These are phyloP conservation scores for Pichia kudriavzevii DNA, from an alignment of 1,139 yeast species.

Conservation along the genomic window DNA sequence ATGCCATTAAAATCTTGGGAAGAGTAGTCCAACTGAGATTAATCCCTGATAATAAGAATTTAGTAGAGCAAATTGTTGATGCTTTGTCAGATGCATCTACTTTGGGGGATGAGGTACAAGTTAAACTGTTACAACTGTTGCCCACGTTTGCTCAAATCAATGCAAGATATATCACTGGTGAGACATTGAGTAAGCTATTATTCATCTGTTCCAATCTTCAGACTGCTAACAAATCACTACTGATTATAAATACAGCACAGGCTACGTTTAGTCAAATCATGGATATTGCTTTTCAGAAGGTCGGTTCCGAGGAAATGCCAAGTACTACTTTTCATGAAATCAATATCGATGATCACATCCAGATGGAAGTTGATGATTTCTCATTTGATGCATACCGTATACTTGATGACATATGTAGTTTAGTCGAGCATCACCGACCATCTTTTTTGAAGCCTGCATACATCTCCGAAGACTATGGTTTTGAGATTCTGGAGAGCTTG, in stretches of 20 bases:
- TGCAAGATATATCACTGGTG: slow-evolving; percentile 46
- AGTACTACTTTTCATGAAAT: slow-evolving; percentile 20
- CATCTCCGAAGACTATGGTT: slow-evolving; percentile 60
- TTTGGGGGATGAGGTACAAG: slow-evolving; percentile 73
- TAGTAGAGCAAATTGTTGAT: slow-evolving; percentile 47
- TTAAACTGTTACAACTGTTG: slow-evolving; percentile 77
- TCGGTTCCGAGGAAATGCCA: slow-evolving; percentile 22
- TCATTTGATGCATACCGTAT: slow-evolving; percentile 66
- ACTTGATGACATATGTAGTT: slow-evolving; percentile 61
- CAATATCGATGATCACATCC: slow-evolving; percentile 39
- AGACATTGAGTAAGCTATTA: slow-evolving; percentile 50
- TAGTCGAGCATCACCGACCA: slow-evolving; percentile 56
- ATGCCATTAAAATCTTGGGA: slow-evolving; percentile 65
- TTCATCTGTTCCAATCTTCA: slow-evolving; percentile 68
- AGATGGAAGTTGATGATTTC: slow-evolving; percentile 38
- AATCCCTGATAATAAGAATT: slow-evolving; percentile 34
- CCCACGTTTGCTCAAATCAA: slow-evolving; percentile 70
- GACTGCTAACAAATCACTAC: slow-evolving; percentile 58
- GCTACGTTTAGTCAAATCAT: slow-evolving; percentile 88
- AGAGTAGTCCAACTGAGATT: slow-evolving; percentile 44
- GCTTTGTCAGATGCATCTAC: slow-evolving; percentile 70
- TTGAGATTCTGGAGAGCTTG: slow-evolving; percentile 74
- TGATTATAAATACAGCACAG: slow-evolving; percentile 84
- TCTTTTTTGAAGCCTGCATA: slow-evolving; percentile 43
- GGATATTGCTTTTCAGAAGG: slow-evolving; percentile 66